Evolutionary conservation across 352 stramenopile genomes (phyloP).

Genomic region (Globisporangium megalacanthum): DNA sequence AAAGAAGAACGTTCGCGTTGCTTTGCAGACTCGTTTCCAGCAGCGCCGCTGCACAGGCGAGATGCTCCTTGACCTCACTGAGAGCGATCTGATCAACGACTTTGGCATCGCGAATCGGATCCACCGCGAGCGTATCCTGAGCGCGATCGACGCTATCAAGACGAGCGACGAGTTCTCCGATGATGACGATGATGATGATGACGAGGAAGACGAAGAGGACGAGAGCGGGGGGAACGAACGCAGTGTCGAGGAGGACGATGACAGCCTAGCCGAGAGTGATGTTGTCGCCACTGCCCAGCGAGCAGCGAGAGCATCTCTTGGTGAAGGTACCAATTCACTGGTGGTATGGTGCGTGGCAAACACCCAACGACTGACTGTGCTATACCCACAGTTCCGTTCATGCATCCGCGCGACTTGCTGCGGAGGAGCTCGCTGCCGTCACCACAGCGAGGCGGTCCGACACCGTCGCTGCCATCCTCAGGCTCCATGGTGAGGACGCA

Average conservation of each 20-base stretch:
- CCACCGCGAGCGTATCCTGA: conserved; percentile 65
- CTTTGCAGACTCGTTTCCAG: conserved; percentile 52
- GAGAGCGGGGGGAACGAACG: conserved; percentile 19
- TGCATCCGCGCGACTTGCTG: conserved; percentile 36
- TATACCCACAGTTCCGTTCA: conserved; percentile 10
- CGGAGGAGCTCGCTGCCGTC: conserved; percentile 38
- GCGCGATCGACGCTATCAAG: conserved; percentile 73
- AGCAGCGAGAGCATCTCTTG: conserved; percentile 10
- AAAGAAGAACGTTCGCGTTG: background rate
- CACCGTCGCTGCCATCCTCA: conserved; percentile 34
- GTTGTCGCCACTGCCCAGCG: conserved; percentile 8
- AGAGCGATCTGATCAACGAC: conserved; percentile 75
- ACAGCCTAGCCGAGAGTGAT: background rate
- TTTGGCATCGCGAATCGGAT: conserved; percentile 62
- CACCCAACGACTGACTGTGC: too few relatives aligned
- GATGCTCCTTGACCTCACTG: conserved; percentile 61
- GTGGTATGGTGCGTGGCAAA: too few relatives aligned
- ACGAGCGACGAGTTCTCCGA: conserved; percentile 62
- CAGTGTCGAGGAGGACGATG: conserved; percentile 3
- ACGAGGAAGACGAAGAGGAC: conserved; percentile 33
- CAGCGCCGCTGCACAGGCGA: conserved; percentile 61
- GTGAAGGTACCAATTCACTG: conserved; percentile 14
- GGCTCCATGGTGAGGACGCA: conserved; percentile 40
- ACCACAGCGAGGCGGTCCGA: conserved; percentile 14
- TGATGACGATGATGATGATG: conserved; percentile 47